Evolutionary conservation across 2,329 filamentous ascomycete genomes (phyloP).

Genomic region (Verticillium albo-atrum): DNA sequence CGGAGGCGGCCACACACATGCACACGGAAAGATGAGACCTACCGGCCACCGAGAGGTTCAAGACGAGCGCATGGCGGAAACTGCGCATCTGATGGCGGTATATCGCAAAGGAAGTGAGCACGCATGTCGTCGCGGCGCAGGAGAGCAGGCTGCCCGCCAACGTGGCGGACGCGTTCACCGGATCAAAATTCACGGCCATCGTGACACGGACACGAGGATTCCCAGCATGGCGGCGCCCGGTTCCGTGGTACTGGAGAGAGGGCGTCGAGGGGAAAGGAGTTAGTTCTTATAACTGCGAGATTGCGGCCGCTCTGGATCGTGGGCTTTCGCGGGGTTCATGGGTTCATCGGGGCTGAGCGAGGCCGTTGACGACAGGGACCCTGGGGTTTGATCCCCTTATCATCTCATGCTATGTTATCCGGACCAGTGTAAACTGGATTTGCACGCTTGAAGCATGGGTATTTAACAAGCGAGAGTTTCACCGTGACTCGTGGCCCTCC

Average conservation of each 20-base stretch:
- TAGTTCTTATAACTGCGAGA: background rate
- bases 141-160: slow-evolving; percentile 12
- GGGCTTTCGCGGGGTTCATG: background rate
- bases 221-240: background rate
- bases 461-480: background rate
- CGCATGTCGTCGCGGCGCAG: slow-evolving; percentile 7
- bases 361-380: background rate
- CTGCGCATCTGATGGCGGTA: slow-evolving; percentile 14
- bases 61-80: slow-evolving; percentile 17
- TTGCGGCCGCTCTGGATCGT: background rate
- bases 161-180: slow-evolving; percentile 6
- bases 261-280: background rate
- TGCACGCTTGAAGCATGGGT: background rate
- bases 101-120: slow-evolving; percentile 9
- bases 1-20: background rate
- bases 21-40: slow-evolving; percentile 4
- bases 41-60: slow-evolving; percentile 18
- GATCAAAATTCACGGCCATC: background rate
- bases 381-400: background rate
- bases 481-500: background rate
- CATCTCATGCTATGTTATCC: background rate
- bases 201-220: background rate
- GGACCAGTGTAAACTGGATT: background rate
- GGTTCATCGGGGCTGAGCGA: background rate
- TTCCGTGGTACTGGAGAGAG: background rate